phyloP scores from a whole-genome alignment of 169 alveolate genomes.

The Babesia divergens region DNA sequence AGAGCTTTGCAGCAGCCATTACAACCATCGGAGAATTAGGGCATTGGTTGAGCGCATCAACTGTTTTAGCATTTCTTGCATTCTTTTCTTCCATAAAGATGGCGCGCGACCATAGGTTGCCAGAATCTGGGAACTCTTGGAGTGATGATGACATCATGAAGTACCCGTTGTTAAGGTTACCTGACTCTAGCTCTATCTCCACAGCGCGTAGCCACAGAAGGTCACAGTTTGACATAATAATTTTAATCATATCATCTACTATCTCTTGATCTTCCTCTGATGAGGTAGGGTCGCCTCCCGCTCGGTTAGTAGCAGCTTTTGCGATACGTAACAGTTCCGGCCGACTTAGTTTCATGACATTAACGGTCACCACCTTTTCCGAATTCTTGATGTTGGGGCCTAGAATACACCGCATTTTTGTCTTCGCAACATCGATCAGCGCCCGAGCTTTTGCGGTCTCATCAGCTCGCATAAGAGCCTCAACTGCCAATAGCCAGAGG shows the following conservation, averaged over 20 bases:
- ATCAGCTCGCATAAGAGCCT: constrained; percentile 71
- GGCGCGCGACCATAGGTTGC: constrained; percentile 92
- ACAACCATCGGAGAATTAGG: constrained; percentile 90
- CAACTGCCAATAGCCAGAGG: constrained; percentile 87
- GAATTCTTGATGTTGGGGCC: constrained; percentile 80
- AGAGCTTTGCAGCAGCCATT: constrained; percentile 88
- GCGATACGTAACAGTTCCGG: constrained; percentile 58
- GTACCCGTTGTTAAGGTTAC: constrained; percentile 85
- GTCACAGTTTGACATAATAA: constrained; percentile 71
- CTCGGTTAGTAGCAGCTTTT: constrained; percentile 40
- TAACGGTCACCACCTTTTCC: constrained; percentile 62
- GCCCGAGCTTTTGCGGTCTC: constrained; percentile 88
- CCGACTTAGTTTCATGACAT: constrained; percentile 37
- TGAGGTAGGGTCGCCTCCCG: constrained; percentile 14
- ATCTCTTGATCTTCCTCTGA: constrained; percentile 54
- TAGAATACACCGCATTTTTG: constrained; percentile 73
- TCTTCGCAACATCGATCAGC: constrained; percentile 83
- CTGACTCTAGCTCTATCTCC: constrained; percentile 88
- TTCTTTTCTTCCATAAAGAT: constrained; percentile 85
- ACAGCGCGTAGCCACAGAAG: constrained; percentile 90
- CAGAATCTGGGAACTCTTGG: constrained; percentile 93
- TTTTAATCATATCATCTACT: constrained; percentile 46
- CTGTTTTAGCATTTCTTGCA: constrained; percentile 84
- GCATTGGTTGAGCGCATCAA: constrained; percentile 90
- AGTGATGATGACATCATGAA: constrained; percentile 89